These are phyloP conservation scores for Phytopythium oedochilum DNA, from an alignment of 352 stramenopile genomes.

Conservation along the genomic window DNA sequence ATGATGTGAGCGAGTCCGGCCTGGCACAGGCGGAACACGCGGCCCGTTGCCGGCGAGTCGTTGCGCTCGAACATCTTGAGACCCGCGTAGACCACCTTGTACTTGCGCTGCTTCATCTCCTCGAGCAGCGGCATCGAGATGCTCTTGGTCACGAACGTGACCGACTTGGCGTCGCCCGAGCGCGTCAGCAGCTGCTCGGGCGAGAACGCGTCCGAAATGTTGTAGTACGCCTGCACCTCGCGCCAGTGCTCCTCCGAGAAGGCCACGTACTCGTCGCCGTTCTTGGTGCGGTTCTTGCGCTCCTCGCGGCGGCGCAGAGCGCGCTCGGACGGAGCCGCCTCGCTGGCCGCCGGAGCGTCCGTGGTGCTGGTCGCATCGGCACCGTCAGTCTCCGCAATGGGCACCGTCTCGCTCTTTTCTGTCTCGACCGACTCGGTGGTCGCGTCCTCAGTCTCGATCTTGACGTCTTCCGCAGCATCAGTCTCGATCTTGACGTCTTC, in stretches of 20 bases:
- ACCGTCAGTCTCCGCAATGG: not conserved
- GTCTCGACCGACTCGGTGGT: constrained; percentile 13
- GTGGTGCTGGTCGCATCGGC: constrained; percentile 3
- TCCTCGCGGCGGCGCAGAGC: constrained; percentile 32
- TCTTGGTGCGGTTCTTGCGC: constrained; percentile 39
- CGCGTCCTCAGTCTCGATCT: constrained; percentile 8
- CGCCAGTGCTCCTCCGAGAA: constrained; percentile 56
- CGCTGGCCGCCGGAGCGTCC: constrained; percentile 12
- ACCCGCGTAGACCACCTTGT: constrained; percentile 89
- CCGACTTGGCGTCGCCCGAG: constrained; percentile 80
- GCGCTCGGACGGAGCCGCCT: constrained; percentile 20
- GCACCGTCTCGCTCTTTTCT: constrained; percentile 4
- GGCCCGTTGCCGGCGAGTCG: constrained; percentile 55
- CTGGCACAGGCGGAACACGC: constrained; percentile 88
- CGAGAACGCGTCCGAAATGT: constrained; percentile 61
- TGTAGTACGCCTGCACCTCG: constrained; percentile 76
- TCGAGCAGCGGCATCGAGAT: constrained; percentile 78
- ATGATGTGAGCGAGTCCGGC: constrained; percentile 82
- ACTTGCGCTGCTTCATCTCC: constrained; percentile 82
- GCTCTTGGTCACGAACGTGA: constrained; percentile 83
- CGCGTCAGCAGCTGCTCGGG: constrained; percentile 81
- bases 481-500: constrained; percentile 1
- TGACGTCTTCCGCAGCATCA: constrained; percentile 2
- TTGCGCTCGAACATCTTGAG: constrained; percentile 92
- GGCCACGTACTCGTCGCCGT: constrained; percentile 71